These are phyloP conservation scores for Colletotrichum endophyticum DNA, from an alignment of 2,329 filamentous ascomycete species.

Conservation along the genomic window DNA sequence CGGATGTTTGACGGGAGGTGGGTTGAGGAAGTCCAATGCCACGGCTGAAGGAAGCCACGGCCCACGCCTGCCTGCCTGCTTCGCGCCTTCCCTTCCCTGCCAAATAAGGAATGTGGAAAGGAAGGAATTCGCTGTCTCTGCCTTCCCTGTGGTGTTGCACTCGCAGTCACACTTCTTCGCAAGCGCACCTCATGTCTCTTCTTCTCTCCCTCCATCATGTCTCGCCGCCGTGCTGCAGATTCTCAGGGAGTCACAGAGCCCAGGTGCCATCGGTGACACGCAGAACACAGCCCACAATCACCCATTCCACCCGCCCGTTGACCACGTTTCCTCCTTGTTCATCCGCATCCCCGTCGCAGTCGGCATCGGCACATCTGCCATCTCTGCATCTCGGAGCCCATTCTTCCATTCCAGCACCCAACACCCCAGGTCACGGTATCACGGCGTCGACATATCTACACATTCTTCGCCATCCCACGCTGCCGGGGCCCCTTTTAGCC, in stretches of 20 bases:
- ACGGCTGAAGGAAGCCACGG: background rate
- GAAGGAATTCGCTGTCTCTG: background rate
- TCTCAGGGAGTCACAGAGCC: background rate
- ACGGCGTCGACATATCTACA: background rate
- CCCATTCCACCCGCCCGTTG: background rate
- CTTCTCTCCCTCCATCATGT: background rate
- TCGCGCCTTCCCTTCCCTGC: background rate
- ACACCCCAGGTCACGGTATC: background rate
- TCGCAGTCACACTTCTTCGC: background rate
- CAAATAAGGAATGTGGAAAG: background rate
- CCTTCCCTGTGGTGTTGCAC: background rate
- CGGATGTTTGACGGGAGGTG: background rate
- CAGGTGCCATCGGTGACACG: background rate
- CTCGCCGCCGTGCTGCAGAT: background rate
- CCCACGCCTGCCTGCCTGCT: background rate
- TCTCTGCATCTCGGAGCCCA: background rate
- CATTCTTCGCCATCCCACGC: background rate
- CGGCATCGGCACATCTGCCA: background rate
- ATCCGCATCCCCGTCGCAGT: background rate
- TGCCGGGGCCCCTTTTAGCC: background rate
- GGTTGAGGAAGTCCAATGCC: background rate
- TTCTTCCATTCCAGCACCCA: background rate
- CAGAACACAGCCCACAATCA: background rate
- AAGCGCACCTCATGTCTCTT: background rate
- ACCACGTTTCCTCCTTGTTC: slow-evolving; percentile 1